Evolutionary conservation across 2,329 filamentous ascomycete species (phyloP).

Genomic region (Mycosphaerella sp.): DNA sequence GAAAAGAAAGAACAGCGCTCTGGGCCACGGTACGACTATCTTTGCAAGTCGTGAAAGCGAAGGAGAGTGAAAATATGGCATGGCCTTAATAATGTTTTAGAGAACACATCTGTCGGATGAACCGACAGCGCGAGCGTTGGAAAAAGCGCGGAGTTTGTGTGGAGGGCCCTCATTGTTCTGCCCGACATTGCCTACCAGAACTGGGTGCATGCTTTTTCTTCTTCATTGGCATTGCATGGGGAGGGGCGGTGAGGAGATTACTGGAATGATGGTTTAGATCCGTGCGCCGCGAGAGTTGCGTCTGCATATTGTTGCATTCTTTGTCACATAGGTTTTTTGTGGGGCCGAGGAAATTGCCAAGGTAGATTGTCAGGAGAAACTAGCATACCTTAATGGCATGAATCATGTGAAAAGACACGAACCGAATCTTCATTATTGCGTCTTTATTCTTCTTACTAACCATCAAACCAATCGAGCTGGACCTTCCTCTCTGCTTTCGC

Average conservation of each 20-base stretch:
- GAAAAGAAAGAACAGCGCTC: neutral
- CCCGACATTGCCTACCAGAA: neutral
- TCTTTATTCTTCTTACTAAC: no score
- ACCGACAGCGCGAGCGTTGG: neutral
- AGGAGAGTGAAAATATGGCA: neutral
- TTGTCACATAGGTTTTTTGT: neutral
- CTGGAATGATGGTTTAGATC: no score
- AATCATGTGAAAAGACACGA: no score
- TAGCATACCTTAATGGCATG: no score
- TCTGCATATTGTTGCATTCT: neutral
- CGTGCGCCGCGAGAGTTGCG: no score
- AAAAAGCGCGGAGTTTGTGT: neutral
- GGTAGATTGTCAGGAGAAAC: no score
- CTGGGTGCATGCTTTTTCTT: conserved; percentile 1
- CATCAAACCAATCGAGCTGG: no score
- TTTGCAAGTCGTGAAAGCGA: neutral
- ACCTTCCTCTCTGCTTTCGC: no score
- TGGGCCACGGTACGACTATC: conserved; percentile 3
- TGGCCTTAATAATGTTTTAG: conserved; percentile 7
- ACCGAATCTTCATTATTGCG: no score
- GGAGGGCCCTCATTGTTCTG: neutral
- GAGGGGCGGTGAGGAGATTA: no score
- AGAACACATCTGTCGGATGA: neutral
- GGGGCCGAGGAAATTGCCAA: no score
- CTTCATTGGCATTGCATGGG: conserved; percentile 4